Base-by-base conservation (phyloP, 2,329 filamentous ascomycete species). In the Graphiopsis chlorocephala region DNA sequence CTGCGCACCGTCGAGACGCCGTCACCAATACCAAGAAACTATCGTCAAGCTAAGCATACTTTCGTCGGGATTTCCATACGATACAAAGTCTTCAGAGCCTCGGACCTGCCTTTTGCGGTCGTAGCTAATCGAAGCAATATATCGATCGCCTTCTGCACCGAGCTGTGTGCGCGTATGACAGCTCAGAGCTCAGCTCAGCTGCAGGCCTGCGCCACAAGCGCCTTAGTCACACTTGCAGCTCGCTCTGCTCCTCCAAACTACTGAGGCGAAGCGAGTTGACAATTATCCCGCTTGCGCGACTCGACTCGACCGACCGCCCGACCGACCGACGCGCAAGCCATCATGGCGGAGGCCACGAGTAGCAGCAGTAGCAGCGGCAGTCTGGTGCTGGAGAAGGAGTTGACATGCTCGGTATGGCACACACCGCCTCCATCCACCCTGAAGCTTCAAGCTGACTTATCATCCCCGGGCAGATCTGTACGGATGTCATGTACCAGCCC, bases 351-450 rank as follows among this genome's bases (percentile, higher is more conserved):
- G 38, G 31, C 15, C 29, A 64, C 62, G 28, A 53, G 50, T 31
- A 15, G 33, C 14, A 45, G 38, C 38, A 42, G 52, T 26, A 59
- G 62, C 53, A 59, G 62, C 47, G 62, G 62, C 31, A 59, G 62
- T 26, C 38, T 65, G 7, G 92, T 96, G 78, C 84, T 97, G 72
- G 95, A 97, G 81, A 94, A 90, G 78, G 95, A 99, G 85, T 83
- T 98, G 80, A 93, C 90, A 62, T 98, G 94, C 82, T 96, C 94
- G 76, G 93, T 97, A 85, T 81, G 90, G 86, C 1, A 20, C 14
- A 35, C 48, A 53, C 61, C 33, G 26, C 60, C 42, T 42, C 33
- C 23, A 26, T n/a, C n/a, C n/a, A n/a, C 29, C 29, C 35, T 15
- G 31, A 23, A 56, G 20, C 55, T 59, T 23, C 4, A 29, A 17